phyloP scores from a whole-genome alignment of 2,329 filamentous ascomycete species.

The Fusarium nematophilum region DNA sequence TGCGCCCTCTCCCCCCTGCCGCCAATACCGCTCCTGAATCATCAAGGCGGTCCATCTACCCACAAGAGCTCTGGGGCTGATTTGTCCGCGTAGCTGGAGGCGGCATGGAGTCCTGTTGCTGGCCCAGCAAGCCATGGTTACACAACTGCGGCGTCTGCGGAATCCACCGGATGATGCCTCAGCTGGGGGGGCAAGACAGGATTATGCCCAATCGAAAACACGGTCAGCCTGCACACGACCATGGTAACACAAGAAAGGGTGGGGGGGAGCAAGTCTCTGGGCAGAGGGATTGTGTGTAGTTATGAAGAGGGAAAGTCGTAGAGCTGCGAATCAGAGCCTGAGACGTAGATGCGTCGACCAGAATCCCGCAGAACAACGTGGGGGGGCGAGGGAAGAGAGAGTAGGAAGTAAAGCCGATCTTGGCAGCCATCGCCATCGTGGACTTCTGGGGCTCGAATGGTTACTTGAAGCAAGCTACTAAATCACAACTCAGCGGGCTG shows the following conservation, averaged over 20 bases:
- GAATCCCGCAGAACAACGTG: conserved; percentile 8
- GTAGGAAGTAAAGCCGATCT: conserved; percentile 5
- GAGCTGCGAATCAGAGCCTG: conserved; percentile 2
- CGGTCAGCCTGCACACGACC: conserved; percentile 16
- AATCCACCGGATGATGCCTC: conserved; percentile 16
- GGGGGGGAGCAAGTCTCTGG: conserved; percentile 3
- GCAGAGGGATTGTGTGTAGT: neutral
- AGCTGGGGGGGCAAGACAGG: neutral
- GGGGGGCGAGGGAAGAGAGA: conserved; percentile 8
- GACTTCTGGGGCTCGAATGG: neutral
- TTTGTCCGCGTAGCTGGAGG: conserved; percentile 1
- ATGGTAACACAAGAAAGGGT: conserved; percentile 17
- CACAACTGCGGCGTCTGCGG: conserved; percentile 25
- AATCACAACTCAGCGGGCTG: neutral
- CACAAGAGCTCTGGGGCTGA: conserved; percentile 1
- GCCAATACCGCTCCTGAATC: conserved; percentile 1
- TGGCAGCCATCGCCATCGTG: neutral
- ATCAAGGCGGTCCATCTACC: conserved; percentile 2
- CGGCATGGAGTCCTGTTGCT: conserved; percentile 9
- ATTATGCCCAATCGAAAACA: neutral
- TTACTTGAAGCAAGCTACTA: neutral
- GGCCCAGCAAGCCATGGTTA: conserved; percentile 18
- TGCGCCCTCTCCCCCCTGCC: too few species aligned
- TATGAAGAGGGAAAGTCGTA: neutral
- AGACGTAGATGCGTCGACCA: conserved; percentile 7